These are phyloP conservation scores for Jasminum sambac DNA, from an alignment of 257 asterid genomes.

Conservation along the genomic window DNA sequence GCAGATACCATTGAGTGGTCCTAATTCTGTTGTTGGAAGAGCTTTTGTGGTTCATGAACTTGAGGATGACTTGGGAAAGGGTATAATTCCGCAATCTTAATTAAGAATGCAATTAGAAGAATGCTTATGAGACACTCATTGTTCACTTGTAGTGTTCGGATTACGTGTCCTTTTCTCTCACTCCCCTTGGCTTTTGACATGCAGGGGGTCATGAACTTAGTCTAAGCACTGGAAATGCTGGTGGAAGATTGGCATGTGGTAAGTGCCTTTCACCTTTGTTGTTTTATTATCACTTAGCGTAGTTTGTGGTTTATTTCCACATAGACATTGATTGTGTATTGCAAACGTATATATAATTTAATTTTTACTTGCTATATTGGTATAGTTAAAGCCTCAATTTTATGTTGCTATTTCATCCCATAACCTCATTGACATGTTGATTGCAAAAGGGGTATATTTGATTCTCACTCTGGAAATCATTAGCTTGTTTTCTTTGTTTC, in stretches of 20 bases:
- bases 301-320: neutral
- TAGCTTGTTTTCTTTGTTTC: neutral
- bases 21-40: constrained; percentile 87
- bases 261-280: constrained; percentile 29
- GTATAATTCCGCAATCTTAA: constrained; percentile 36
- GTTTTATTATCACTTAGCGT: constrained; percentile 7
- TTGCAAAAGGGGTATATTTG: neutral
- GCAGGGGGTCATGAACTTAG: constrained; percentile 97
- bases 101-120: no score
- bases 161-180: neutral
- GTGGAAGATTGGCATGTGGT: constrained; percentile 98
- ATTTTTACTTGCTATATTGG: constrained; percentile 5
- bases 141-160: constrained; percentile 10
- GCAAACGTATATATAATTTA: neutral
- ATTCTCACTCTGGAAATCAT: neutral
- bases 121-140: neutral
- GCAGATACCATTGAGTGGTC: constrained; percentile 85
- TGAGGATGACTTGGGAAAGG: constrained; percentile 97
- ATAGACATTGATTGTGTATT: neutral
- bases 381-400: neutral
- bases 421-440: neutral
- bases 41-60: constrained; percentile 96
- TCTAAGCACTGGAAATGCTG: constrained; percentile 90
- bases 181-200: constrained; percentile 4
- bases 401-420: no score